Base-by-base conservation (phyloP, 805 yeast genomes). In the Barnettozyma populi region DNA sequence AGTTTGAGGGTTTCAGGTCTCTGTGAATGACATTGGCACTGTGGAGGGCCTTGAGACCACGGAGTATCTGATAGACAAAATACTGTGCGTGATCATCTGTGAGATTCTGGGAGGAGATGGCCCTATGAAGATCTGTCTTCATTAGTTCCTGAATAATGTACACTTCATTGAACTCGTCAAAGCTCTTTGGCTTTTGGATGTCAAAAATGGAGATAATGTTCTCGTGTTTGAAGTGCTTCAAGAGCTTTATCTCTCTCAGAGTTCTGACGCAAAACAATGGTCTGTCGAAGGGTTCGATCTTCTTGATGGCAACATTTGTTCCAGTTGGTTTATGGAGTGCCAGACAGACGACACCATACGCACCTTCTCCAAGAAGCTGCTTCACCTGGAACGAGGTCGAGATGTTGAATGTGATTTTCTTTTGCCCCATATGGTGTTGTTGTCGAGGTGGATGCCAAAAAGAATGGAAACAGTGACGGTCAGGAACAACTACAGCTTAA, bases 41-140 rank as follows among this genome's bases (percentile, higher is more conserved):
- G 64, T 92, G 98, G 63, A 92, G 74, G 21, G 94, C 89, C 65
- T 92, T 92, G 49, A 92, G 71, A 1, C 96, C 98, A 44, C 97
- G 73, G 50, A 92, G 70, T 0, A 95, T 88, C 67, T 92, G 98
- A 67, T 92, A 92, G 19, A 87, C 78, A 63, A 92, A 92, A 66
- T 90, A 90, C 65, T 92, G 98, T 57, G 90, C 83, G 65, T 92
- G 98, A 65, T 90, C 96, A 65, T 92, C 98, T 19, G 87, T 79
- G 45, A 92, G 72, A 47, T 78, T 78, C 67, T 92, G 98, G 2
- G 94, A 80, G 36, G 86, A 71, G 38, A 87, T 87, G 25, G 87
- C 94, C 42, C 88, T 74, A 64, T 86, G 94, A 53, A 87, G 69
- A 64, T 87, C 96, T 0, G 95, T 87, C 62, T 87, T 94, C 94